Conservation (phyloP, 73 alveolate species). For the Paramecium octaurelia region DNA sequence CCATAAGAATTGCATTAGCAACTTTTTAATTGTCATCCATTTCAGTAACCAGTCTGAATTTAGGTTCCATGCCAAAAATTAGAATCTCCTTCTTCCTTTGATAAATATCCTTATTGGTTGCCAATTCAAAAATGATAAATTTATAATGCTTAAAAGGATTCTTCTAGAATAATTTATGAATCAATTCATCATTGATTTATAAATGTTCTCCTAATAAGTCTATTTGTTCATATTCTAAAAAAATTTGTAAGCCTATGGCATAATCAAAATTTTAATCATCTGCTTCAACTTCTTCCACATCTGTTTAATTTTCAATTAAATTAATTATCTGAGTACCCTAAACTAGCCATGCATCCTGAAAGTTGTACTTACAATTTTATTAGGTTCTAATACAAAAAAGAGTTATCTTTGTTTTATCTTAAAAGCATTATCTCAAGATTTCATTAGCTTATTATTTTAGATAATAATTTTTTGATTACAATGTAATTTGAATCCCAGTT, state of each 20-base stretch:
- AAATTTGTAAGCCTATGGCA: neutral
- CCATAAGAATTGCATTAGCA: neutral
- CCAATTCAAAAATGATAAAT: neutral
- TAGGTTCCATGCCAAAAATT: neutral
- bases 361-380: neutral
- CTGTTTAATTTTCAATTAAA: neutral
- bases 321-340: neutral
- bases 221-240: neutral
- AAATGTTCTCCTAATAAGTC: neutral
- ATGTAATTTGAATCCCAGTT: neutral
- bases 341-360: neutral
- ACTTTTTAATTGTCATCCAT: neutral
- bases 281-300: neutral
- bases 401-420: neutral
- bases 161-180: neutral
- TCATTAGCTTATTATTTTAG: neutral
- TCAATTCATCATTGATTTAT: neutral
- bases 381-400: neutral
- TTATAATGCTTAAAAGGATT: neutral
- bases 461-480: neutral
- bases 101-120: neutral
- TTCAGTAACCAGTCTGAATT: neutral
- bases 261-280: neutral
- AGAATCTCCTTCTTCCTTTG: neutral
- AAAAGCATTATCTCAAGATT: neutral